Evolutionary conservation across 129 eudicot genomes (phyloP), one percentile per base, ranked within the genome.

Genomic region (Kitagawia praeruptora): DNA sequence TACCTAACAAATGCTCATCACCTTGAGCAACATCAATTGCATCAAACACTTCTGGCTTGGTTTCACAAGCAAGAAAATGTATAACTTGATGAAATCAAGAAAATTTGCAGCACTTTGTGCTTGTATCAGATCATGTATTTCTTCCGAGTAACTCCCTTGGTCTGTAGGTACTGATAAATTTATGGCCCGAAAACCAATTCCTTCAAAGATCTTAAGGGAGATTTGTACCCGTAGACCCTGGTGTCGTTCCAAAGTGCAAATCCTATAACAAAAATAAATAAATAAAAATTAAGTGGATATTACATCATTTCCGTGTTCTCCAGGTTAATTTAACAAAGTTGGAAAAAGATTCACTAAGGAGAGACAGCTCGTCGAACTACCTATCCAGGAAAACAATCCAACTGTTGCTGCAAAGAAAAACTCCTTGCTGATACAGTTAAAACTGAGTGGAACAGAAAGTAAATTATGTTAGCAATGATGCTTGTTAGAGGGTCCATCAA

Each of bases 231-330:
- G 78, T 86, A 89, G 16, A 84, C 99, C 84, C 84, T 84, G 41
- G 89, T 87, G 81, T 96, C 99, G 61, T 84, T 96, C 98, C 97
- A 87, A 23, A 96, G 79, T n/a, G 95, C 85, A n/a, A 81, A 69
- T 47, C 90, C 99, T 96, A 85, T 77, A 8, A 41, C 56, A 69
- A 76, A 66, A 64, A n/a, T n/a, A 42, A 63, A 3, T 3, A 53
- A 69, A 76, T 45, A 64, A 42, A 63, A 8, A 53, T 53, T 6
- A 4, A 53, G 7, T 6, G 7, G 28, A 23, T 8, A 7, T 19
- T 6, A 21, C 42, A 4, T 78, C 54, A 39, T 11, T 10, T 75
- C 58, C 47, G 6, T 9, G 77, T 74, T 74, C 34, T 42, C 19
- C 25, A 5, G 25, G 8, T 25, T 23, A 53, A 11, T 7, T 27